phyloP scores from a whole-genome alignment of 345 rosid species.

The Aethionema arabicum region DNA sequence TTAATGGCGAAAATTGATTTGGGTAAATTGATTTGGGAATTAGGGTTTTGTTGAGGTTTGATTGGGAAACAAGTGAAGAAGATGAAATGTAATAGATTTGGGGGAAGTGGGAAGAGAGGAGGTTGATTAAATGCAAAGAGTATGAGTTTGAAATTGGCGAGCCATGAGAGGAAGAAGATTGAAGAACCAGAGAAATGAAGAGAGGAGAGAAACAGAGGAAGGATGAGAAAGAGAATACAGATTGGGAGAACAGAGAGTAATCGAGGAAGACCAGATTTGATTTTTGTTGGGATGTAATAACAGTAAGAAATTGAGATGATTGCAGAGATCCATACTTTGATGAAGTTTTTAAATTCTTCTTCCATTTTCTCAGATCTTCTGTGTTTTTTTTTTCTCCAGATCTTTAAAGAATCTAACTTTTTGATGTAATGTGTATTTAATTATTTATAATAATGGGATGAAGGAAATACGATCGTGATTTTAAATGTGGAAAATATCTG shows the following conservation, averaged over 20 bases:
- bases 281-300: slow-evolving; percentile 34
- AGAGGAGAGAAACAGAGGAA: slow-evolving; percentile 39
- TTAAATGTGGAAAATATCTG: too few relatives aligned
- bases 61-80: slow-evolving; percentile 43
- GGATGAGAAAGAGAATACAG: slow-evolving; percentile 30
- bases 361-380: slow-evolving; percentile 31
- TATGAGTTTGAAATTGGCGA: slow-evolving; percentile 50
- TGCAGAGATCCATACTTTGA: slow-evolving; percentile 30
- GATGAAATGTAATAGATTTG: slow-evolving; percentile 34
- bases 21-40: slow-evolving; percentile 19
- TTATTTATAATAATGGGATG: background rate
- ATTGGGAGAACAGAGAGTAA: slow-evolving; percentile 43
- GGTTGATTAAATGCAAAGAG: slow-evolving; percentile 45
- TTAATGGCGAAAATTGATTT: slow-evolving; percentile 40
- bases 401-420: background rate
- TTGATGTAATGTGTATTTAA: background rate
- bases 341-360: slow-evolving; percentile 34
- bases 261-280: slow-evolving; percentile 34
- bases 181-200: slow-evolving; percentile 15
- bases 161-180: slow-evolving; percentile 40
- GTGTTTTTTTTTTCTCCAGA: background rate
- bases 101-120: slow-evolving; percentile 34
- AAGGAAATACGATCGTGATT: background rate
- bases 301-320: slow-evolving; percentile 37
- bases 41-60: slow-evolving; percentile 40